Evolutionary conservation across 805 yeast species (phyloP).

Genomic region (Schwanniomyces vanrijiae): DNA sequence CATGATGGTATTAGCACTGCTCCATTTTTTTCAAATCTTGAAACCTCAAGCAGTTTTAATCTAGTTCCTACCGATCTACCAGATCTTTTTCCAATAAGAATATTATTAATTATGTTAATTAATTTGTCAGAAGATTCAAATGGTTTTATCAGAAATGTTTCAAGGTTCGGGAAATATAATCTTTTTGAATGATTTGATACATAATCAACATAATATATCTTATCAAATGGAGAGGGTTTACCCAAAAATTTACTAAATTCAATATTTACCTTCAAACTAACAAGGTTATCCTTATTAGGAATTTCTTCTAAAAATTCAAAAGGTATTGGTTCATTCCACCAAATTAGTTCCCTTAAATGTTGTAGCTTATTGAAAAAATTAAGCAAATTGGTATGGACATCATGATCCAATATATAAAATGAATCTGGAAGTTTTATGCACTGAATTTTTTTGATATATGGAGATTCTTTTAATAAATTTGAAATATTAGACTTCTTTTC

Average conservation of each 20-base stretch:
- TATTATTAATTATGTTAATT: slow-evolving; percentile 15
- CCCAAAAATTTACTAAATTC: slow-evolving; percentile 23
- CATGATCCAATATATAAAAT: slow-evolving; percentile 33
- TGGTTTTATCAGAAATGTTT: slow-evolving; percentile 34
- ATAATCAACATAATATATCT: not conserved
- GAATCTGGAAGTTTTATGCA: slow-evolving; percentile 44
- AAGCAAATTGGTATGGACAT: slow-evolving; percentile 22
- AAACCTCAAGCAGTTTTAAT: slow-evolving; percentile 17
- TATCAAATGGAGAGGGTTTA: slow-evolving; percentile 6
- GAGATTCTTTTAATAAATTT: slow-evolving; percentile 3
- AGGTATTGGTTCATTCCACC: slow-evolving; percentile 30
- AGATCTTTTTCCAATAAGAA: slow-evolving; percentile 10
- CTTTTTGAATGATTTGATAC: slow-evolving; percentile 5
- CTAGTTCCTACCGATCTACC: slow-evolving; percentile 8
- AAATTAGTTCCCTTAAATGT: slow-evolving; percentile 29
- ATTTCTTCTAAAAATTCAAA: slow-evolving; percentile 26
- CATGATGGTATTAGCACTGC: slow-evolving; percentile 15
- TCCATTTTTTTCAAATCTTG: slow-evolving; percentile 18
- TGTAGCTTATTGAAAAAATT: slow-evolving; percentile 23
- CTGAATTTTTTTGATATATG: slow-evolving; percentile 23
- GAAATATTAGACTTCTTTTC: slow-evolving; percentile 4
- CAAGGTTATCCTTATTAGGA: slow-evolving; percentile 26
- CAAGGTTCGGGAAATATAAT: slow-evolving; percentile 26
- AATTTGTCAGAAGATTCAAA: slow-evolving; percentile 28
- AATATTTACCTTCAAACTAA: slow-evolving; percentile 27